A percentile compares a stretch with the other conserved stretches of the same genome.
These are phyloP conservation scores for Odonthalia washingtoniensis DNA, from an alignment of 31 red algal species.

Conservation along the genomic window DNA sequence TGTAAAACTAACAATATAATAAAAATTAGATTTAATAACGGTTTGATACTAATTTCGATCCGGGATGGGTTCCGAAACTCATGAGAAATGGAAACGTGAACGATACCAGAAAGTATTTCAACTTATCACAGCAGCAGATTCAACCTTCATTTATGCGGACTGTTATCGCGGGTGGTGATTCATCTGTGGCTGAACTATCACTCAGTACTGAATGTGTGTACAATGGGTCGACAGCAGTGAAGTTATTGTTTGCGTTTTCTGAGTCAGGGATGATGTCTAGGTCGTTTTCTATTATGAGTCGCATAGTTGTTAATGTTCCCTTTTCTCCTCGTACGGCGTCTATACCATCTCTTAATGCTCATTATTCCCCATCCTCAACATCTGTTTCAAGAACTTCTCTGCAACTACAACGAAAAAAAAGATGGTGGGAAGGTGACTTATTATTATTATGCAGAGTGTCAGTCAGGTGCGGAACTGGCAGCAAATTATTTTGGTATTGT, in stretches of 20 bases:
- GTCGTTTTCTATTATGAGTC: slow-evolving; percentile 69
- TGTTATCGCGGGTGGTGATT: slow-evolving; percentile 59
- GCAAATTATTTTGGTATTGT: too few species aligned
- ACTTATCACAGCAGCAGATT: slow-evolving; percentile 44
- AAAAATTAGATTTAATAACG: slow-evolving; percentile 66
- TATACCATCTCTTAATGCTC: too few species aligned
- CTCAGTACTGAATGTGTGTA: too few species aligned
- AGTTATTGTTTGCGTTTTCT: too few species aligned
- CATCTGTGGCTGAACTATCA: too few species aligned
- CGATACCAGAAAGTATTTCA: slow-evolving; percentile 52
- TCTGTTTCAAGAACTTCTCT: too few species aligned
- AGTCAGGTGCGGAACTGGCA: neutral
- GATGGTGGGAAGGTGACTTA: slow-evolving; percentile 48
- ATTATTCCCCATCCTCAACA: too few species aligned
- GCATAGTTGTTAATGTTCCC: slow-evolving; percentile 62
- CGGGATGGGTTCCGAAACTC: slow-evolving; percentile 67
- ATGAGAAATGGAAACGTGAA: slow-evolving; percentile 57
- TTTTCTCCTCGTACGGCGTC: slow-evolving; percentile 34
- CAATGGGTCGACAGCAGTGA: too few species aligned
- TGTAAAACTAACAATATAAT: too few species aligned
- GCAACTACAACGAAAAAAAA: too few species aligned
- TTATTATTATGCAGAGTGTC: slow-evolving; percentile 33
- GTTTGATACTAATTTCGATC: slow-evolving; percentile 79
- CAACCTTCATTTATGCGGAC: slow-evolving; percentile 45
- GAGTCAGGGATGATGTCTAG: slow-evolving; percentile 66